Conservation (phyloP, 352 stramenopile genomes). For the Globisporangium carolinianum region DNA sequence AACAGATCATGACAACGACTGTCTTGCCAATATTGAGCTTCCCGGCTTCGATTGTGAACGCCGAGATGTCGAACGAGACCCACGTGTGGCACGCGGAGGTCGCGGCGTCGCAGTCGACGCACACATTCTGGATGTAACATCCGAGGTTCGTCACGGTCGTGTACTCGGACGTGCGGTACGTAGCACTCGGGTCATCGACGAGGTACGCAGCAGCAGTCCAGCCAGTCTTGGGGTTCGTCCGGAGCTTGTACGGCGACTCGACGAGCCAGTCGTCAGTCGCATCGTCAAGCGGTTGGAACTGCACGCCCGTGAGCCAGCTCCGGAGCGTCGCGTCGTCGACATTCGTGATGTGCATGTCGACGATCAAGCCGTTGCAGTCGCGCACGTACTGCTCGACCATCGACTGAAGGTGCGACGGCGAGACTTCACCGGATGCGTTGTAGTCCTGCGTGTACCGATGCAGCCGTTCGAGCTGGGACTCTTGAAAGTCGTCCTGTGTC, state of each 20-base stretch:
- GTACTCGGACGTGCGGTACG: slow-evolving; percentile 56
- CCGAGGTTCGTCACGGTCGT: slow-evolving; percentile 55
- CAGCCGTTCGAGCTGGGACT: slow-evolving; percentile 64
- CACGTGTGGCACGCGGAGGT: slow-evolving; percentile 51
- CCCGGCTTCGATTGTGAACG: slow-evolving; percentile 24
- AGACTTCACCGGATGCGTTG: slow-evolving; percentile 53
- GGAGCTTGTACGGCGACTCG: slow-evolving; percentile 26
- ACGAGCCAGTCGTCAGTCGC: slow-evolving; percentile 36
- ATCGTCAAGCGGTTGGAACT: slow-evolving; percentile 47
- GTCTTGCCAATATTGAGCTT: slow-evolving; percentile 83
- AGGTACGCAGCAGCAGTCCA: slow-evolving; percentile 58
- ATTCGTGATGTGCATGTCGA: slow-evolving; percentile 55
- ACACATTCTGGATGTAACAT: slow-evolving; percentile 61
- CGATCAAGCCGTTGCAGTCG: slow-evolving; percentile 61
- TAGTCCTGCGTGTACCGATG: slow-evolving; percentile 82
- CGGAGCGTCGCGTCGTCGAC: slow-evolving; percentile 31
- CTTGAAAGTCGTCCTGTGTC: slow-evolving; percentile 74
- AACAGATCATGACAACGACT: slow-evolving; percentile 87
- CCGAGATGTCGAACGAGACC: slow-evolving; percentile 73
- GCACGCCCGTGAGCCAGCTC: slow-evolving; percentile 47
- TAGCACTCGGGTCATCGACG: slow-evolving; percentile 18
- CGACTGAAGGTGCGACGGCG: slow-evolving; percentile 33
- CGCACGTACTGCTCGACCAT: slow-evolving; percentile 71
- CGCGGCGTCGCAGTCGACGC: slow-evolving; percentile 35
- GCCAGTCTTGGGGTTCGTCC: slow-evolving; percentile 58